Base-by-base conservation (phyloP, 2,329 filamentous ascomycete genomes). In the Aspergillus sp. region DNA sequence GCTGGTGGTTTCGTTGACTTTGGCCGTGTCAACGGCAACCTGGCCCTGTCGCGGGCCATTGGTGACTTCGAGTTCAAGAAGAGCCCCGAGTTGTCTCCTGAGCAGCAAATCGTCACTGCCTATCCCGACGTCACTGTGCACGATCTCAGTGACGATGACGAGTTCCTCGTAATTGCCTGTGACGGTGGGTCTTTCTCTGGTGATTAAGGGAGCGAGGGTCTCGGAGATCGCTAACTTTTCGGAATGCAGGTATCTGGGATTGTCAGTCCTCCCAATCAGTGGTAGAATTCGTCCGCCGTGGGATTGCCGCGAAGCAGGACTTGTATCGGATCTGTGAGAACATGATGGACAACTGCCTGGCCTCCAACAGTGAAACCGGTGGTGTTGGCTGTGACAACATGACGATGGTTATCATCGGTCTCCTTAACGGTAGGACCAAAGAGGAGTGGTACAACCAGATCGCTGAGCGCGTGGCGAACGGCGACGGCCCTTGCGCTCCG, bases 51-150 rank as follows among this genome's bases (percentile, higher is more conserved):
- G 64, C 91, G 95, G 78, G 95, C 95, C 70, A 97, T 99, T 78
- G 95, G 95, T 70, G 95, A 99, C 78, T 99, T 99, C 74, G 95
- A 99, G 77, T 99, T 99, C 86, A 99, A 99, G 86, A 98, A 98
- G 85, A 97, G 92, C 77, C 91, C 94, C 69, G 93, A 97, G 74
- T 87, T 99, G 51, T 89, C 94, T 3, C 95, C 95, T n/a, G 95
- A 99, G 81, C 91, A 96, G 75, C 95, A 99, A 79, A 98, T 99
- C 67, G 95, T 99, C 47, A 99, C 95, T 15, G 95, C 95, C 5
- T 98, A 89, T 79, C 95, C 95, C 21, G 95, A 99, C 75, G 92
- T 99, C 48, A 91, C 92, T 57, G 86, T 91, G 63, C 95, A 99
- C 76, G 91, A 97, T 55, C 84, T 98, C 66, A 89, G 87, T 57